Evolutionary conservation across 1,284 basidiomycete species (phyloP).

Genomic region (Cutaneotrichosporon curvatum): DNA sequence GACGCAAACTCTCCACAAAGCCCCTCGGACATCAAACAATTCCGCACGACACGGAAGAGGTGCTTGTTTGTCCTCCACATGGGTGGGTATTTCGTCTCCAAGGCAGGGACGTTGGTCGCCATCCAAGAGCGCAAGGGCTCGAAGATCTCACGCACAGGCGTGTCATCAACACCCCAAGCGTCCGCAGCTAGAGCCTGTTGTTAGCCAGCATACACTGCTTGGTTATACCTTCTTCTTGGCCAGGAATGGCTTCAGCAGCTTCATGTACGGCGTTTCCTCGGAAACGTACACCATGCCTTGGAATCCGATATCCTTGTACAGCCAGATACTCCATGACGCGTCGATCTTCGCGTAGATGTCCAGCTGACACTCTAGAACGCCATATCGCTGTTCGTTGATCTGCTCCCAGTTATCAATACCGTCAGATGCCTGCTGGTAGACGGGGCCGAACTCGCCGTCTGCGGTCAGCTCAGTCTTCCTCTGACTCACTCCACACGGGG

Average conservation of each 20-base stretch:
- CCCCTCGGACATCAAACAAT: conserved; percentile 58
- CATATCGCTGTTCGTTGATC: conserved; percentile 62
- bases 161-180: conserved; percentile 54
- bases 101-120: conserved; percentile 38
- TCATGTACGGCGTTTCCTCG: conserved; percentile 62
- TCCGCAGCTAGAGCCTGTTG: conserved; percentile 55
- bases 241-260: conserved; percentile 57
- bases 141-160: conserved; percentile 53
- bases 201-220: too few relatives aligned
- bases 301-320: conserved; percentile 76
- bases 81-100: conserved; percentile 41
- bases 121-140: conserved; percentile 56
- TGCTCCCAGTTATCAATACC: conserved; percentile 48
- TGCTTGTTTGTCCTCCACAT: conserved; percentile 26
- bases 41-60: conserved; percentile 54
- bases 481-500: conserved; percentile 19
- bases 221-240: conserved; percentile 48
- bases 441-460: conserved; percentile 54
- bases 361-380: conserved; percentile 65
- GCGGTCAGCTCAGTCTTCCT: conserved; percentile 3
- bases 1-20: conserved; percentile 61
- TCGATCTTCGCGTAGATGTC: conserved; percentile 56
- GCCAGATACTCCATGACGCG: conserved; percentile 72
- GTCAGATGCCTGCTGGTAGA: conserved; percentile 25
- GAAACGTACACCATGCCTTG: conserved; percentile 68